These are phyloP conservation scores for Corymbia maculata DNA, from an alignment of 345 rosid genomes.

Conservation along the genomic window DNA sequence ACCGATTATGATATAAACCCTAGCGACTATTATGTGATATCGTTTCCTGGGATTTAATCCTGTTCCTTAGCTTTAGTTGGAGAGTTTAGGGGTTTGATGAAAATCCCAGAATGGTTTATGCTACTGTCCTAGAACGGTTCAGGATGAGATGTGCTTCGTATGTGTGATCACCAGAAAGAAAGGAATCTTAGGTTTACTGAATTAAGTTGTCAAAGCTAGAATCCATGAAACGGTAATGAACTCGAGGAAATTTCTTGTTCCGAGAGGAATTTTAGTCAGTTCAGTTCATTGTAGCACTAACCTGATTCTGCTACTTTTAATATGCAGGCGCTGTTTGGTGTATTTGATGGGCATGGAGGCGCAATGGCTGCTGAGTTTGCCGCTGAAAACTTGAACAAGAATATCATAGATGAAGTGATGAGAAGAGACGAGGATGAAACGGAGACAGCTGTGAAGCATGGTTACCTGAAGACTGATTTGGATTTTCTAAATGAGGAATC, in stretches of 20 bases:
- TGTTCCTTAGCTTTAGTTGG: not conserved
- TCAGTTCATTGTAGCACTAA: not conserved
- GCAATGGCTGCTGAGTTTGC: conserved; percentile 77
- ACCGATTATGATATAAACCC: too few species aligned
- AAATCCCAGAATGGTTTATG: not conserved
- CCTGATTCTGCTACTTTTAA: not conserved
- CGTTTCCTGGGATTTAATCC: not conserved
- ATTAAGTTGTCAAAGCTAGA: not conserved
- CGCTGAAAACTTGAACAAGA: conserved; percentile 49
- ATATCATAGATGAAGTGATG: conserved; percentile 31
- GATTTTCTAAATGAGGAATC: conserved; percentile 51
- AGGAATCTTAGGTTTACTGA: not conserved
- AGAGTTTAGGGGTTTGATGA: not conserved
- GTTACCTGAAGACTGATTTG: conserved; percentile 65
- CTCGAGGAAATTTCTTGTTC: not conserved
- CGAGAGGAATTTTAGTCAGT: not conserved
- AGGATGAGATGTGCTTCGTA: not conserved
- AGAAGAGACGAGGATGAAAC: conserved; percentile 25
- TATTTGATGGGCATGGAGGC: conserved; percentile 93
- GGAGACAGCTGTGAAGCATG: conserved; percentile 53
- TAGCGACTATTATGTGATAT: not conserved
- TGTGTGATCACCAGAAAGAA: not conserved
- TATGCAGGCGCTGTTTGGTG: conserved; percentile 65
- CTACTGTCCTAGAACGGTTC: not conserved
- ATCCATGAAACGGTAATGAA: not conserved